Evolutionary conservation across 2,329 filamentous ascomycete genomes (phyloP), one percentile per base, ranked within the genome.

Genomic region (Diaporthe nobilis): DNA sequence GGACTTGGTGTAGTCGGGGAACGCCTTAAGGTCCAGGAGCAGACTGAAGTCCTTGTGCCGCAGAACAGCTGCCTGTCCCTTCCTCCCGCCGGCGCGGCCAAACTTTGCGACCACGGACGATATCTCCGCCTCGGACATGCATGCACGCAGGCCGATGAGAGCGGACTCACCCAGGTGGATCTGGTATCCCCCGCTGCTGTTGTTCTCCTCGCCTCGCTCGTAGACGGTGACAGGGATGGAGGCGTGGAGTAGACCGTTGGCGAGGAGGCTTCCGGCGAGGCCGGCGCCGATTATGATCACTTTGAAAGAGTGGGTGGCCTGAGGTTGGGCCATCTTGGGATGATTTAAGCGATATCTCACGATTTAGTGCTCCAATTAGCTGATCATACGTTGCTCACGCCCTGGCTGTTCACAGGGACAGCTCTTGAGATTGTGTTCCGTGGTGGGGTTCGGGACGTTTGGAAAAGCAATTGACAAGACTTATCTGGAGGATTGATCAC

Each of bases 121-220:
- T 5, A 65, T 65, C 42, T 49, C 42, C 10, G 61, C 61, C 42
- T 65, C 42, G 25, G 61, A 65, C 61, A 49, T 49, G 12, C 61
- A 49, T 1, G 61, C 42, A 0, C 61, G 61, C 10, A 65, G 42
- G 1, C 61, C 61, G 17, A 65, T 34, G 42, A 65, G 61, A 2
- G 61, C 61, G 1, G 61, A 65, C 61, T 65, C 42, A 17, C 42
- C 61, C 15, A 65, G 61, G 28, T 65, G 61, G 61, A 65, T 65
- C 17, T 65, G 61, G 42, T 65, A 65, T 8, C 61, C 61, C 0
- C 61, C 61, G 25, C 61, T 65, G 61, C 42, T 65, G 42, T 2
- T 49, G 61, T 65, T 34, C 42, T 65, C 42, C 42, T 65, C 42
- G 42, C 42, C 34, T 28, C 61, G 61, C 61, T 65, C 61, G 42